A percentile compares a stretch with the other conserved stretches of the same genome.
These are phyloP conservation scores for Aechmea fasciata DNA, from an alignment of 176 grass and related monocot species.

Conservation along the genomic window DNA sequence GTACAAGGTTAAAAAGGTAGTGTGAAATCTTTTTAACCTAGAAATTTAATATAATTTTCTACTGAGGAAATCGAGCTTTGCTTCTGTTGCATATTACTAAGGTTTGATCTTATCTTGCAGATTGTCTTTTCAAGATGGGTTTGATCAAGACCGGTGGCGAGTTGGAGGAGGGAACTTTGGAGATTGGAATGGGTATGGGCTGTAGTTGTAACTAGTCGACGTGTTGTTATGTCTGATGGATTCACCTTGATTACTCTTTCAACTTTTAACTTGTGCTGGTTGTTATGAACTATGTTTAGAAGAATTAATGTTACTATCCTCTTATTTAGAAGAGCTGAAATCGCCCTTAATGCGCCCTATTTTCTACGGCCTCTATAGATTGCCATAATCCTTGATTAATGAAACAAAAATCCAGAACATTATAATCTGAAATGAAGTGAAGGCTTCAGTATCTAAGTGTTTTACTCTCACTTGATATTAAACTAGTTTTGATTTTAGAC, in stretches of 20 bases:
- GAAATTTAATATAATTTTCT: too few species aligned
- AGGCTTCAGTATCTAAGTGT: too few species aligned
- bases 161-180: slow-evolving; percentile 66
- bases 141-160: slow-evolving; percentile 37
- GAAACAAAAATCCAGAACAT: too few species aligned
- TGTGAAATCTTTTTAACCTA: too few species aligned
- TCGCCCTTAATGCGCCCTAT: background rate
- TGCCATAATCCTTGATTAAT: background rate
- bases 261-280: background rate
- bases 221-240: background rate
- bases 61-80: background rate
- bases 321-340: background rate
- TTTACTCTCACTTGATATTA: too few species aligned
- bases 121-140: slow-evolving; percentile 47
- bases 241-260: background rate
- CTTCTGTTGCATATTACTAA: background rate
- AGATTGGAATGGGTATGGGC: slow-evolving; percentile 73
- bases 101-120: slow-evolving; percentile 18
- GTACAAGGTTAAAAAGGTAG: background rate
- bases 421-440: background rate
- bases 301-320: background rate
- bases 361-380: background rate
- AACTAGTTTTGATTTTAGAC: background rate
- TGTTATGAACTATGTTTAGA: background rate
- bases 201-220: background rate